Conservation (phyloP, 2,329 filamentous ascomycete species). For the Microascus cirrosus region DNA sequence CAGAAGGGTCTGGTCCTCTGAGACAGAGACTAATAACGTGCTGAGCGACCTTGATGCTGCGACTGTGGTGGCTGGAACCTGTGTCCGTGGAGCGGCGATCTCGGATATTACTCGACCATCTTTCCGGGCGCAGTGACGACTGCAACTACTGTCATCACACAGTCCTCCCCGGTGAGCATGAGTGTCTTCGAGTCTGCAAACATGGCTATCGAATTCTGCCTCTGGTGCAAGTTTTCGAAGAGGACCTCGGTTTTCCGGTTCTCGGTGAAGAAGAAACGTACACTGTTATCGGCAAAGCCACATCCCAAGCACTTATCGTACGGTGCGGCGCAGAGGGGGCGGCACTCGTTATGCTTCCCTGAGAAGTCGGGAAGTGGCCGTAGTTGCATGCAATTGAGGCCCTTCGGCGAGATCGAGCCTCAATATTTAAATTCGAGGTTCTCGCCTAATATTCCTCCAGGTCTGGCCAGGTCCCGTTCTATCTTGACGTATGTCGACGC, state of each 20-base stretch:
- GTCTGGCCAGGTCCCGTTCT: slow-evolving; percentile 64
- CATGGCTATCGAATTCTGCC: slow-evolving; percentile 70
- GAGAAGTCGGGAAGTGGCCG: slow-evolving; percentile 71
- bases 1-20: slow-evolving; percentile 71
- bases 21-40: slow-evolving; percentile 71
- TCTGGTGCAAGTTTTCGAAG: slow-evolving; percentile 88
- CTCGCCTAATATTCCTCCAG: slow-evolving; percentile 70
- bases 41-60: slow-evolving; percentile 82
- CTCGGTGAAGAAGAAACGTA: slow-evolving; percentile 83
- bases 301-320: slow-evolving; percentile 92
- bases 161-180: slow-evolving; percentile 86
- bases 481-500: slow-evolving; percentile 67
- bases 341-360: slow-evolving; percentile 60
- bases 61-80: slow-evolving; percentile 69
- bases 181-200: slow-evolving; percentile 87
- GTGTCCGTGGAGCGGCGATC: slow-evolving; percentile 81
- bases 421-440: slow-evolving; percentile 59
- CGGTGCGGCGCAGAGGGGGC: slow-evolving; percentile 73
- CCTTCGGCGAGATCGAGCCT: slow-evolving; percentile 92
- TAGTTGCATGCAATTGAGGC: slow-evolving; percentile 86
- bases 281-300: slow-evolving; percentile 87
- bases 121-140: slow-evolving; percentile 54
- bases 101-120: slow-evolving; percentile 65
- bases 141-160: slow-evolving; percentile 76
- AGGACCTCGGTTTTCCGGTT: slow-evolving; percentile 74